Percentiles rank a stretch among this genome's conserved stretches.
phyloP scores from a whole-genome alignment of 2,329 filamentous ascomycete genomes.

The Bipolaris oryzae region DNA sequence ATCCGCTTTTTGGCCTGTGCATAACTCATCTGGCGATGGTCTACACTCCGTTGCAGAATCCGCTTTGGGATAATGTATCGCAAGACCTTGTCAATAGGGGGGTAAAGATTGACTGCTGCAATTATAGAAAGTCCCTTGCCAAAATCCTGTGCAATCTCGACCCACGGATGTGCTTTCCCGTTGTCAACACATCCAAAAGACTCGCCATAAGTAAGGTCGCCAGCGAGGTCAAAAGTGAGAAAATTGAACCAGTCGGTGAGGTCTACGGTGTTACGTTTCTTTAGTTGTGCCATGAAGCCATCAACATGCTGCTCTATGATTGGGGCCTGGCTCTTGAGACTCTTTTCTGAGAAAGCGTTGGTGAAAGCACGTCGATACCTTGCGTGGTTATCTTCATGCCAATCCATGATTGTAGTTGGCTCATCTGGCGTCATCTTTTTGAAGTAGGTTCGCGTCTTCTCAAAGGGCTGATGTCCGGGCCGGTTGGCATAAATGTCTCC shows the following conservation, averaged over 20 bases:
- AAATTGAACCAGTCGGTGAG: constrained; percentile 26
- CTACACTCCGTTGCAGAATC: constrained; percentile 27
- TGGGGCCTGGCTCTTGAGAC: constrained; percentile 30
- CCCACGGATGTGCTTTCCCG: constrained; percentile 49
- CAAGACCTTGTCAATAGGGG: constrained; percentile 31
- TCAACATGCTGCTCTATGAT: constrained; percentile 35
- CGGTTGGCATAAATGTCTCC: constrained; percentile 39
- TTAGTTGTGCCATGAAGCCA: constrained; percentile 28
- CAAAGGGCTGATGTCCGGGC: constrained; percentile 30
- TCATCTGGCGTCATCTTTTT: constrained; percentile 34
- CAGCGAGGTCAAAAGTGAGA: constrained; percentile 39
- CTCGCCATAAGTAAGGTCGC: constrained; percentile 60
- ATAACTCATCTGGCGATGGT: constrained; percentile 33
- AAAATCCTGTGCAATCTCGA: constrained; percentile 37
- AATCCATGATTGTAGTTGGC: constrained; percentile 33
- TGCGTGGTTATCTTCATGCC: constrained; percentile 31
- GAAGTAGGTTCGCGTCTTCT: constrained; percentile 33
- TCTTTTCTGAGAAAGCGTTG: constrained; percentile 37
- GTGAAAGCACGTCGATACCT: constrained; percentile 34
- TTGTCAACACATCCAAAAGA: constrained; percentile 51
- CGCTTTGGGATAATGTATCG: constrained; percentile 32
- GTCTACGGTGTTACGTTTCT: constrained; percentile 23
- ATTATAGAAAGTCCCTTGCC: constrained; percentile 41
- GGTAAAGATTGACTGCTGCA: constrained; percentile 32
- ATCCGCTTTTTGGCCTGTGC: constrained; percentile 34